Base-by-base conservation (phyloP, 805 yeast species). In the Wickerhamiella spandovensis region DNA sequence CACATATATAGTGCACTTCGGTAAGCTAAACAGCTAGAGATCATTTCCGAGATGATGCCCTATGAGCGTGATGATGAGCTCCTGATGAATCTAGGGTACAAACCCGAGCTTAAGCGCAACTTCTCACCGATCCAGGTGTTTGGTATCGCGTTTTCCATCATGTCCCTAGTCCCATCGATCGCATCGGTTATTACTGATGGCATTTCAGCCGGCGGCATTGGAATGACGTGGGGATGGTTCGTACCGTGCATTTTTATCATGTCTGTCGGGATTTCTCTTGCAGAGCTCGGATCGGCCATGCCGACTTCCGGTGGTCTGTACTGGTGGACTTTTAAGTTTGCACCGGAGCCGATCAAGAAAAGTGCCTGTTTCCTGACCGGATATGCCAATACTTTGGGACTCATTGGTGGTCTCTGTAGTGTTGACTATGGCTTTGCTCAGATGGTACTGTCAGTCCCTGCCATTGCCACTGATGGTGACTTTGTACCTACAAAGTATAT, bases 281-380 rank as follows among this genome's bases (percentile, higher is more conserved):
- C 84, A 5, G 82, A 81, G 58, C 64, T 81, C 54, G 84, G 82
- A 1, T 74, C 81, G 37, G 75, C 87, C 1, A 74, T 79, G 55
- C 89, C 90, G 24, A 82, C 89, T 1, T 76, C 83, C 20, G 89
- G 89, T 49, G 89, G 89, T 8, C 66, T 82, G 39, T 83, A 80
- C 61, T 78, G 75, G 64, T 79, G 83, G 80, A 77, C 84, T 1
- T 78, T 72, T 63, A 73, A 78, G 60, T 81, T 78, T 60, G 78
- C 87, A 23, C 88, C 86, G 1, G 73, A 69, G 46, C 56, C 58
- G 3, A 56, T 70, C 30, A 72, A 76, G 58, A 73, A 74, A 18
- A 78, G 80, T 0, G 62, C 80, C 30, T 76, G 82, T 43, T 82
- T 74, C 58, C 60, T 82, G 43, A 78, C 82, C 53, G 90, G 88